Base-by-base conservation (phyloP, 139 green algal genomes). In the Chlorella ohadii region DNA sequence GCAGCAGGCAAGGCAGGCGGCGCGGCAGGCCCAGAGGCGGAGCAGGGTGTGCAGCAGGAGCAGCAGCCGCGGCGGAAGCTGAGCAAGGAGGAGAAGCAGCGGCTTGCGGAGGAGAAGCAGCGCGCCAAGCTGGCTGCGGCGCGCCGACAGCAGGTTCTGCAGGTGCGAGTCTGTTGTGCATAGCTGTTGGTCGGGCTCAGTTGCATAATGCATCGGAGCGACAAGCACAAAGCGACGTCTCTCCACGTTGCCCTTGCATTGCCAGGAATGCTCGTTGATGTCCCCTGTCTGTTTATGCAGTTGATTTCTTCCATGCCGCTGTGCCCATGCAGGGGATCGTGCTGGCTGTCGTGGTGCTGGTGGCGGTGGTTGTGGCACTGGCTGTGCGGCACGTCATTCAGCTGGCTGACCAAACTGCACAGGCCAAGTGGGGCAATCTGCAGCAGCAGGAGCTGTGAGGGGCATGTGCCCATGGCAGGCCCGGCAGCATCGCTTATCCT, bases 21-120 rank as follows among this genome's bases (percentile, higher is more conserved):
- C 13, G 9, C 28, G 59, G 22, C 80, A 39, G 47, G 33, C 2
- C 0, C 67, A 36, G 67, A 7, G 3, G 57, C 27, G 1, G 44
- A n/a, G 56, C 41, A 65, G 55, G 25, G 20, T 28, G 20, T 1
- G 41, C 28, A 72, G 66, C 51, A 75, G 28, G 41, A 66, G 67
- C 36, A 71, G 68, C 34, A 34, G 38, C 34, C 36, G 22, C n/a
- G 6, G 41, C 83, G 75, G 20, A 81, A 81, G 56, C 59, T 70
- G 28, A 71, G 55, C 75, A 80, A 68, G 72, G 76, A 68, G 80
- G 64, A 71, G 79, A 68, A 81, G 79, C n/a, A 44, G 77, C 78
- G 64, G 67, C 51, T 70, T 33, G 47, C 51, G 1, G 74, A 87
- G 39, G 56, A 59, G 36, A 39, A 38, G 56, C 61, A 36, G 55